Conservation (phyloP, 164 flowering plant genomes). For the Vitis vinifera region ASM3070453v1 NC_081810.1:6770501-6771000, state of each 20-base stretch:
- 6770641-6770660: conserved; percentile 99
- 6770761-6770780: conserved; percentile 2
- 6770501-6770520: neutral
- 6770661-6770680: conserved; percentile 99
- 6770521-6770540: neutral
- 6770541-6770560: neutral
- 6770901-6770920: conserved; percentile 51
- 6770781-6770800: neutral
- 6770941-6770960: conserved; percentile 99
- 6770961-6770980: conserved; percentile 99
- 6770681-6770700: conserved; percentile 71
- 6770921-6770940: conserved; percentile 92
- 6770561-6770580: too few species aligned
- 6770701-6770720: conserved; percentile 7
- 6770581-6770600: too few species aligned
- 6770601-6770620: neutral
- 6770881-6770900: neutral
- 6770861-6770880: neutral
- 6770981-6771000: conserved; percentile 99
- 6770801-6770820: conserved; percentile 1
- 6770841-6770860: too few species aligned
- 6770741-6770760: conserved; percentile 8
- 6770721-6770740: too few species aligned
- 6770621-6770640: conserved; percentile 59
- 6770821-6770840: neutral